Conservation (phyloP, 495 filamentous ascomycete genomes). For the Hypomontagnella monticulosa region DNA sequence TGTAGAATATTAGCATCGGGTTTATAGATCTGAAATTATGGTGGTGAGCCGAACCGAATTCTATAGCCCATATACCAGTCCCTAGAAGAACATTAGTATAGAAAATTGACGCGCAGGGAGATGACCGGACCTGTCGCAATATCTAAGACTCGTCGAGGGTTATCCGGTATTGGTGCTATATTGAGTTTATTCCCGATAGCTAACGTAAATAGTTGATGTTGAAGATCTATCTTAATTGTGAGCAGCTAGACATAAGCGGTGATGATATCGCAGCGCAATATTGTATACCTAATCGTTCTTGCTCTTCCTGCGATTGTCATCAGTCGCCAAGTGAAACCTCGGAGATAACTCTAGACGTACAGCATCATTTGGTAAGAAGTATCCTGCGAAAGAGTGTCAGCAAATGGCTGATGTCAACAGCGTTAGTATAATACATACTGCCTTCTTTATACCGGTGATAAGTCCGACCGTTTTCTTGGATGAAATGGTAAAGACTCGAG, state of each 20-base stretch:
- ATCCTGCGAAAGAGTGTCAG: conserved; percentile 43
- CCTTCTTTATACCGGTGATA: conserved; percentile 51
- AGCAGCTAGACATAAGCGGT: conserved; percentile 3
- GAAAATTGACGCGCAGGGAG: background rate
- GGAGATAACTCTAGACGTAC: conserved; percentile 27
- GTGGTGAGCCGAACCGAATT: conserved; percentile 44
- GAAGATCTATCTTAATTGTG: conserved; percentile 51
- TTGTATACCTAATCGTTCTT: conserved; percentile 56
- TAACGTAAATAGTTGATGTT: conserved; percentile 57
- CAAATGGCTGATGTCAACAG: background rate
- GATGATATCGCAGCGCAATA: background rate
- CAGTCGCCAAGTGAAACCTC: background rate
- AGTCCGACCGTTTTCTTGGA: conserved; percentile 51
- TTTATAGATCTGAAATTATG: background rate
- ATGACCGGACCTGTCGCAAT: conserved; percentile 50
- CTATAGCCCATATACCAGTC: conserved; percentile 58
- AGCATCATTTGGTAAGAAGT: conserved; percentile 52
- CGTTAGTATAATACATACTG: conserved; percentile 22
- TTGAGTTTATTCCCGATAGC: conserved; percentile 55
- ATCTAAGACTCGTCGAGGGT: conserved; percentile 53
- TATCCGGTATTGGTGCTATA: conserved; percentile 52
- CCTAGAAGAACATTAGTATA: conserved; percentile 37
- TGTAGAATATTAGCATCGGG: conserved; percentile 21
- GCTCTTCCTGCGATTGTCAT: conserved; percentile 47
- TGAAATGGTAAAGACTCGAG: conserved; percentile 47